These are phyloP conservation scores for Fusarium kyushuense DNA, from an alignment of 2,329 filamentous ascomycete genomes.

Conservation along the genomic window DNA sequence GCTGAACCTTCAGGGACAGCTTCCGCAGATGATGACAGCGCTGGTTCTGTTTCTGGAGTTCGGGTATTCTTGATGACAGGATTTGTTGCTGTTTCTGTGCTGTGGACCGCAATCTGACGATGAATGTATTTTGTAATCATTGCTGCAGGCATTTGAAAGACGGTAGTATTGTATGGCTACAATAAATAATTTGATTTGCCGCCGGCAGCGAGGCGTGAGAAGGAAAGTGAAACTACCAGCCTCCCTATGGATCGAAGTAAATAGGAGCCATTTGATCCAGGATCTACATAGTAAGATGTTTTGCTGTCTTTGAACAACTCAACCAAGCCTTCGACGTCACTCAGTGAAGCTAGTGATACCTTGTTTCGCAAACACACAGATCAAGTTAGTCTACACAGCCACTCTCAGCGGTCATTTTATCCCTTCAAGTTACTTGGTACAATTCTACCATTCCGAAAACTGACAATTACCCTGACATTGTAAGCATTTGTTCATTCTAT, in stretches of 20 bases:
- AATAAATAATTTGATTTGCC: neutral
- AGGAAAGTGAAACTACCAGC: neutral
- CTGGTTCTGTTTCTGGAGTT: neutral
- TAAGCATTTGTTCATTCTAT: neutral
- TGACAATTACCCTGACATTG: too few relatives aligned
- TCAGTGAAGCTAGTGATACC: neutral
- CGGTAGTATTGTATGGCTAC: too few relatives aligned
- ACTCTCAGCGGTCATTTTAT: neutral
- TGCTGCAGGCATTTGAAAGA: too few relatives aligned
- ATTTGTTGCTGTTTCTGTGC: neutral
- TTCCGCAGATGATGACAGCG: neutral
- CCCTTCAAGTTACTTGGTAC: neutral
- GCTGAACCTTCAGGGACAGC: neutral
- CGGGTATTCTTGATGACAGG: neutral
- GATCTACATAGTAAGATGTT: too few relatives aligned
- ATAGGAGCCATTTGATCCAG: neutral
- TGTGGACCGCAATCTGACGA: neutral
- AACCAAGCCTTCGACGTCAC: neutral
- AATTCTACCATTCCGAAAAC: too few relatives aligned
- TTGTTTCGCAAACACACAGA: neutral
- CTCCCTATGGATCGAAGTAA: accelerated
- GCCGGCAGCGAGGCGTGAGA: accelerated
- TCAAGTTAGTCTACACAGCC: neutral
- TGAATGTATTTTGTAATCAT: too few relatives aligned
- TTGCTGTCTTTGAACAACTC: neutral